Base-by-base conservation (phyloP, 2,329 filamentous ascomycete genomes). In the Fusarium sp. region DNA sequence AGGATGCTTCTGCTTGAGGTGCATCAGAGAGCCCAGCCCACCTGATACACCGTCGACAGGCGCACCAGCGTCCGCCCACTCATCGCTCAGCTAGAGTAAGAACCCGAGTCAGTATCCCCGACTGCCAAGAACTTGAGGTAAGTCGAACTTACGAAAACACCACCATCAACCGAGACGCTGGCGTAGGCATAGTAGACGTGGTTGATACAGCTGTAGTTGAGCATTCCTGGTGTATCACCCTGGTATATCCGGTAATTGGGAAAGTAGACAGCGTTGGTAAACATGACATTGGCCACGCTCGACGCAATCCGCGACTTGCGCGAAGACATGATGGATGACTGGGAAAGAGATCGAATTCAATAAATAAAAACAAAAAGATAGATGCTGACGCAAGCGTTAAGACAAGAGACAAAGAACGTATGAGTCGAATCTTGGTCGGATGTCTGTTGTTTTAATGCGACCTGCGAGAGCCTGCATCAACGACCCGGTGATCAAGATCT, bases 111-210 rank as follows among this genome's bases (percentile, higher is more conserved):
- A 78, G 77, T 55, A 63, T 56, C 39, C 38, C 44, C 46, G 48
- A 50, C 57, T 58, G 53, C 38, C 46, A 48, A 63, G 31, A 54
- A 42, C 44, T 52, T 56, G 50, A 31, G 56, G 34, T 24, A 55
- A n/a, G 43, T 31, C 49, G 51, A 65, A 84, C 88, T 82, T 81
- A 95, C 92, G 84, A 92, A 92, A 66, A 95, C 88, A 54, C 87
- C 88, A 50, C 93, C 92, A 76, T 94, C 91, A 51, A 86, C 80
- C 67, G 88, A 88, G 43, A 95, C 87, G 80, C 87, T 92, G 61
- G 92, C 92, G 86, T 93, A 95, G 14, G 92, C 92, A 77, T 95
- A 95, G 79, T 94, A 95, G 26, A 95, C 89, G 75, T 94, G 91
- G 71, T 91, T 94, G 74, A 95, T 90, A 74, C 91, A 92, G 69